A percentile compares a stretch with the other conserved stretches of the same genome.
Evolutionary conservation across 2,329 filamentous ascomycete species (phyloP).

Genomic region (Fusarium compactum): DNA sequence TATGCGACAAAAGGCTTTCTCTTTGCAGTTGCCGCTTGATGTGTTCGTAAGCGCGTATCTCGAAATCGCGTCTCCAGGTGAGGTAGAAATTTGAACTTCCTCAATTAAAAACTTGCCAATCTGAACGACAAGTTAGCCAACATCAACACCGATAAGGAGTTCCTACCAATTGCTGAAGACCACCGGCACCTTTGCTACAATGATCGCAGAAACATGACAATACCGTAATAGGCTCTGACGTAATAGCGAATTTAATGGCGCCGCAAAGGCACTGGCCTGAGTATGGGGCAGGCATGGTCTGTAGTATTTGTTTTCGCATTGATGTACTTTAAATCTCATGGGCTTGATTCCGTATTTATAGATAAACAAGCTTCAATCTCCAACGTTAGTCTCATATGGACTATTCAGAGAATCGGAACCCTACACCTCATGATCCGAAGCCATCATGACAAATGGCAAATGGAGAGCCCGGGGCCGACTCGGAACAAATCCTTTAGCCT

Average conservation of each 20-base stretch:
- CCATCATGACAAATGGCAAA: background rate
- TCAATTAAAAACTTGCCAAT: constrained; percentile 46
- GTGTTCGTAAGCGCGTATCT: constrained; percentile 42
- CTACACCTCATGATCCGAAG: background rate
- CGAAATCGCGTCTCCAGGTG: constrained; percentile 1
- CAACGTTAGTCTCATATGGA: background rate
- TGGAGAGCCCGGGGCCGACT: background rate
- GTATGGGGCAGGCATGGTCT: constrained; percentile 28
- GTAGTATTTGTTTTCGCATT: rapidly evolving
- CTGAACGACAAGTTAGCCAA: constrained; percentile 11
- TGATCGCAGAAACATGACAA: constrained; percentile 42
- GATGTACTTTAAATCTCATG: no score
- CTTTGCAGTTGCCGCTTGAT: constrained; percentile 42
- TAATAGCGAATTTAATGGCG: constrained; percentile 13
- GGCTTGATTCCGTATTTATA: no score
- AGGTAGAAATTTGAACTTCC: constrained; percentile 25
- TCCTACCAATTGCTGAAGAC: constrained; percentile 36
- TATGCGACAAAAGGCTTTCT: constrained; percentile 45
- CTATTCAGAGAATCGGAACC: background rate
- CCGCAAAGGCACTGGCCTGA: constrained; percentile 40
- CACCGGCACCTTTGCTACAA: constrained; percentile 39
- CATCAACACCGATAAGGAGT: rapidly evolving
- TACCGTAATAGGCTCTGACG: constrained; percentile 30
- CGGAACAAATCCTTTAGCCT: background rate
- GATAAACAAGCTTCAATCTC: background rate